phyloP scores from a whole-genome alignment of 2,329 filamentous ascomycete genomes.

The Ophiostoma perfectum region DNA sequence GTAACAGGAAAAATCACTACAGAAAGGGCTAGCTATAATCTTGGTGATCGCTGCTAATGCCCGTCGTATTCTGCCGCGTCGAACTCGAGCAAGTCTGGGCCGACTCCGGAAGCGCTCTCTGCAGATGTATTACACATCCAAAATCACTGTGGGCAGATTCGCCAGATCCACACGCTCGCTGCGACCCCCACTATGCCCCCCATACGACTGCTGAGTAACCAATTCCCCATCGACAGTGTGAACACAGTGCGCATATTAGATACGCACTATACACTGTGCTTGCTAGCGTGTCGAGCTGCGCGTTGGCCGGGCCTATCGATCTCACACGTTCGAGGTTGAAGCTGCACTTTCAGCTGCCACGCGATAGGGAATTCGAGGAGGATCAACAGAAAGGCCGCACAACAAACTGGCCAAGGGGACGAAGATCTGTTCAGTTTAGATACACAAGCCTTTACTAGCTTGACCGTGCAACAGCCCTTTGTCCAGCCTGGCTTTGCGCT shows the following conservation, averaged over 20 bases:
- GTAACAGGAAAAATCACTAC: background rate
- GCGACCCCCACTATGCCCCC: background rate
- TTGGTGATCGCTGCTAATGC: background rate
- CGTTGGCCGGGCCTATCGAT: background rate
- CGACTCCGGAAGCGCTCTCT: constrained; percentile 11
- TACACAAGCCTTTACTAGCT: background rate
- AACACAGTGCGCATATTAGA: background rate
- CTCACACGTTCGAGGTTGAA: background rate
- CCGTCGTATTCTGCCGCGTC: background rate
- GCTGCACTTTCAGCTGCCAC: background rate
- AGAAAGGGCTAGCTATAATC: background rate
- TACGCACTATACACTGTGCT: background rate
- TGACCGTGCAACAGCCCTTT: background rate
- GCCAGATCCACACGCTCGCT: background rate
- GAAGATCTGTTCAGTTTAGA: background rate
- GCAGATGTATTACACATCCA: constrained; percentile 5
- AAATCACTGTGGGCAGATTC: background rate
- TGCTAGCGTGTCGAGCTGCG: background rate
- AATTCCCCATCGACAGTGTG: background rate
- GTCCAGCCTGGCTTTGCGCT: background rate
- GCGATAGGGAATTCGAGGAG: background rate
- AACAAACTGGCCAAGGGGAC: background rate
- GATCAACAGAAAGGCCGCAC: background rate
- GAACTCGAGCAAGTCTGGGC: background rate
- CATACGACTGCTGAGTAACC: background rate